Conservation (phyloP, 148 eudicot species). For the Heliosperma pusillum region DNA sequence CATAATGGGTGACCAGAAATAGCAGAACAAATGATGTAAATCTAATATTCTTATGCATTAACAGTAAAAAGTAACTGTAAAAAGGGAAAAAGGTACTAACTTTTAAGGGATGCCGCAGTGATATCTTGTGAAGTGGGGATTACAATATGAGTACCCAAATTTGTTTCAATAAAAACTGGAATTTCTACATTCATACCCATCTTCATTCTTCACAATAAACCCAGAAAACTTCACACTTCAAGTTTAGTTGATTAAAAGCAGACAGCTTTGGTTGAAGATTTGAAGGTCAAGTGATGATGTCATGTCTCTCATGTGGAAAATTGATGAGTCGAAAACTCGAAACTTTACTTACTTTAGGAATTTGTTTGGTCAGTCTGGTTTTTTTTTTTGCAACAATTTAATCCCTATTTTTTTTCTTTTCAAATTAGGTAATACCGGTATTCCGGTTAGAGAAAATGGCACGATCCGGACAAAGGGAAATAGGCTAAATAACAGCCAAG, state of each 20-base stretch:
- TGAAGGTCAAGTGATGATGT: not conserved
- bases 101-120: slow-evolving; percentile 39
- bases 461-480: no score
- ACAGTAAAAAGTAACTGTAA: not conserved
- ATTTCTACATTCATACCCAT: slow-evolving; percentile 27
- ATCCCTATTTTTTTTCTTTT: no score
- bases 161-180: slow-evolving; percentile 49
- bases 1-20: not conserved
- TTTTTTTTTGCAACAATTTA: no score
- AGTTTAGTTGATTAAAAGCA: not conserved
- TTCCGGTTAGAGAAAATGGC: no score
- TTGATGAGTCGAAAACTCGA: no score
- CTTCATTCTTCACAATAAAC: slow-evolving; percentile 12
- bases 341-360: no score
- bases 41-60: no score
- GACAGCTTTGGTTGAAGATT: not conserved
- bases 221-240: not conserved
- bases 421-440: no score
- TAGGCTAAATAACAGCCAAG: no score
- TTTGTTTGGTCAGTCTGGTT: no score
- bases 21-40: not conserved
- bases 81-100: slow-evolving; percentile 19
- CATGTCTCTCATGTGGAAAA: no score
- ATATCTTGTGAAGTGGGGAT: slow-evolving; percentile 34
- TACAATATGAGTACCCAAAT: slow-evolving; percentile 52